These are phyloP conservation scores for Pythium pectinolyticum DNA, from an alignment of 352 stramenopile species.

Conservation along the genomic window DNA sequence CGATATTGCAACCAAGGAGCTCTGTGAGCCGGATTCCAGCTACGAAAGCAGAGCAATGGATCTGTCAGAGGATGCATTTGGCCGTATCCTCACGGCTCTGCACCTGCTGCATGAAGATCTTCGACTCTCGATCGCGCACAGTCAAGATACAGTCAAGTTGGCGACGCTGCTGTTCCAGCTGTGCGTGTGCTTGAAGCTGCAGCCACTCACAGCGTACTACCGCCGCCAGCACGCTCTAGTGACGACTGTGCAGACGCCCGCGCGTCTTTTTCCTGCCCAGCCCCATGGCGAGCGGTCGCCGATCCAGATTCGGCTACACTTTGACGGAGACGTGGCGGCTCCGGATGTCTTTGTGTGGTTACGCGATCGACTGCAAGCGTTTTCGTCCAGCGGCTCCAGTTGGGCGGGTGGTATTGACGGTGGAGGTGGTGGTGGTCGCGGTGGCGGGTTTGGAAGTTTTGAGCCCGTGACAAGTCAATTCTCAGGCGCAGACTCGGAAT, in stretches of 20 bases:
- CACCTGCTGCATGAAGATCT: conserved; percentile 76
- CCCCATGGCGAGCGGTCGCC: too few species aligned
- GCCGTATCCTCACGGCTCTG: conserved; percentile 28
- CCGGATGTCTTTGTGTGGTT: conserved; percentile 62
- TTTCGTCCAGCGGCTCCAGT: background rate
- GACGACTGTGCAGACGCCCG: background rate
- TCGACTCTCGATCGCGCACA: conserved; percentile 39
- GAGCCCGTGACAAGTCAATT: conserved; percentile 3
- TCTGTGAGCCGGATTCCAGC: background rate
- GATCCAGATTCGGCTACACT: conserved; percentile 13
- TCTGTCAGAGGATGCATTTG: background rate
- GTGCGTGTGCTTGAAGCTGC: conserved; percentile 30
- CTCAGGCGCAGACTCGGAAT: background rate
- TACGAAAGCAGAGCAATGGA: background rate
- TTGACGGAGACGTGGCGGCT: conserved; percentile 24
- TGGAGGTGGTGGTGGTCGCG: too few species aligned
- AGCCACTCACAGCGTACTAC: conserved; percentile 57
- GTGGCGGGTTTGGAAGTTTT: conserved; percentile 15
- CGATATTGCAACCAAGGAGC: background rate
- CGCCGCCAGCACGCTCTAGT: conserved; percentile 3
- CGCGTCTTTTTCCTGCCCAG: background rate
- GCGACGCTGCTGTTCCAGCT: conserved; percentile 39
- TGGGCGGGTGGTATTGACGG: too few species aligned
- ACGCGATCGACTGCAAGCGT: conserved; percentile 29
- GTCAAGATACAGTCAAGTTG: conserved; percentile 18